phyloP scores from a whole-genome alignment of 768 basidiomycete species.

The Tulasnella sp. region DNA sequence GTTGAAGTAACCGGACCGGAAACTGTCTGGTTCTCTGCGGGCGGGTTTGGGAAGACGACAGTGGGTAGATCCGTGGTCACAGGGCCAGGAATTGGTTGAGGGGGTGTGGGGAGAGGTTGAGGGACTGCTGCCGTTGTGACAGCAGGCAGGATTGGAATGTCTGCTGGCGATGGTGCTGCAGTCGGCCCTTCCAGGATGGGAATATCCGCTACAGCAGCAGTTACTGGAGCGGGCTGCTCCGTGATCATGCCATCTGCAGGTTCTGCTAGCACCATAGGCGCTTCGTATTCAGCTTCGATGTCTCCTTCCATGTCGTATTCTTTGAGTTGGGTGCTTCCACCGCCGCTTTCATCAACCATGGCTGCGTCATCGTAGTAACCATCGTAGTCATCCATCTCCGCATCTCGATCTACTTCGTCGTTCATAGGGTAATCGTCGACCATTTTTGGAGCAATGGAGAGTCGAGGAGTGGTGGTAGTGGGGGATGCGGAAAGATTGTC shows the following conservation, averaged over 20 bases:
- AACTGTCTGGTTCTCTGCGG: not conserved
- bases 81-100: not conserved
- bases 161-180: conserved; percentile 17
- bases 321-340: conserved; percentile 20
- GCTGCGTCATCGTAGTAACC: conserved; percentile 29
- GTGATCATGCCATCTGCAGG: conserved; percentile 13
- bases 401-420: conserved; percentile 18
- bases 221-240: not conserved
- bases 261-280: conserved; percentile 20
- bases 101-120: not conserved
- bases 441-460: conserved; percentile 5
- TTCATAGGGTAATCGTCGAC: conserved; percentile 31
- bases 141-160: conserved; percentile 14
- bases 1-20: not conserved
- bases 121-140: not conserved
- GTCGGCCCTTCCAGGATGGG: conserved; percentile 11
- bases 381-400: conserved; percentile 27
- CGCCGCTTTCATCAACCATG: conserved; percentile 2
- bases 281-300: conserved; percentile 24
- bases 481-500: not conserved
- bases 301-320: conserved; percentile 33
- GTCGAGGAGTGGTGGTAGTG: not conserved
- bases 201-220: conserved; percentile 3
- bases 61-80: not conserved
- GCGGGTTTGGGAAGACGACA: not conserved